These are phyloP conservation scores for Pharus latifolius DNA, from an alignment of 176 grass and related monocot genomes.

Conservation along the genomic window DNA sequence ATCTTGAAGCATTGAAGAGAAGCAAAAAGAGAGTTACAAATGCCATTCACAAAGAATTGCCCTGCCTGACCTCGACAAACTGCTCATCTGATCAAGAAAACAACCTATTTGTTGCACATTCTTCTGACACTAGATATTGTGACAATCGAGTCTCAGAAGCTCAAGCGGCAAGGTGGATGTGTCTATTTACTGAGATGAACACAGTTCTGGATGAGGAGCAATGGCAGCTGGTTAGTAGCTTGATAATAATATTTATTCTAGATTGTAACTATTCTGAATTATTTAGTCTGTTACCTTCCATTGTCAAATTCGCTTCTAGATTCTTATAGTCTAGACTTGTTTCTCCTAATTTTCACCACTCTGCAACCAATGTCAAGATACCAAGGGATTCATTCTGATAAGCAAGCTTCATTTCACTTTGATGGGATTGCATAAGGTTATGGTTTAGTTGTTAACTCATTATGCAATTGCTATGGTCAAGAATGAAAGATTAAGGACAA, in stretches of 20 bases:
- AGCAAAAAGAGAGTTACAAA: constrained; percentile 24
- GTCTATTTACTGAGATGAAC: constrained; percentile 42
- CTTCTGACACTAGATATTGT: neutral
- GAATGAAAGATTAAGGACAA: too few relatives aligned
- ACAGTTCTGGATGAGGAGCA: constrained; percentile 36
- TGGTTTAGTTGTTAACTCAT: too few relatives aligned
- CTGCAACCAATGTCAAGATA: too few relatives aligned
- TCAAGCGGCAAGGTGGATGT: constrained; percentile 37
- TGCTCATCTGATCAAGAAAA: constrained; percentile 28
- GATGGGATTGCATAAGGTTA: too few relatives aligned
- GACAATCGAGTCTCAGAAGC: constrained; percentile 8
- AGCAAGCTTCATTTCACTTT: too few relatives aligned
- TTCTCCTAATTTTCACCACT: too few relatives aligned
- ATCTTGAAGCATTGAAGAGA: constrained; percentile 19
- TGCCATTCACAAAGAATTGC: constrained; percentile 37
- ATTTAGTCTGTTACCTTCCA: too few relatives aligned
- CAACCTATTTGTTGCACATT: neutral
- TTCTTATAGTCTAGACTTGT: too few relatives aligned
- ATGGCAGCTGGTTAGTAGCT: constrained; percentile 37
- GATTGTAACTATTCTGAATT: too few relatives aligned
- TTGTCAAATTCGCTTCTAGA: too few relatives aligned
- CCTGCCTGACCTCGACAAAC: constrained; percentile 40
- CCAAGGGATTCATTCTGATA: too few relatives aligned
- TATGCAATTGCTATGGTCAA: too few relatives aligned
- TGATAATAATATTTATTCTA: neutral